phyloP scores from a whole-genome alignment of 495 filamentous ascomycete genomes.

The Aspergillus carlsbadensis region DNA sequence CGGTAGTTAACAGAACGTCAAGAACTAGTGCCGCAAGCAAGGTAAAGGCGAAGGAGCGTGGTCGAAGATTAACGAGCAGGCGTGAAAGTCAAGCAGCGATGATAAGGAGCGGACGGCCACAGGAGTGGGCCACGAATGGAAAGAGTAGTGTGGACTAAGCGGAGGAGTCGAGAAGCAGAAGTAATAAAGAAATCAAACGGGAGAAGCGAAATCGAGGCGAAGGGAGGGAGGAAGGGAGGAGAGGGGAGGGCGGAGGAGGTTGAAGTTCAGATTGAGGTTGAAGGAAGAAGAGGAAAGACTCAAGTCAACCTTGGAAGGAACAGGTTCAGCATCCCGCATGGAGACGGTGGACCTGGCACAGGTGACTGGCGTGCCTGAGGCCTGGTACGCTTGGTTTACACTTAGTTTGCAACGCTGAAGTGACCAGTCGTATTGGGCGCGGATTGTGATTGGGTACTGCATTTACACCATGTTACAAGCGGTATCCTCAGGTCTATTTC shows the following conservation, averaged over 20 bases:
- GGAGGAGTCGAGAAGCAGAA: slow-evolving; percentile 23
- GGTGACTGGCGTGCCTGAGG: slow-evolving; percentile 16
- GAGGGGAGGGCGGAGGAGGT: slow-evolving; percentile 14
- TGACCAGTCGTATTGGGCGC: neutral
- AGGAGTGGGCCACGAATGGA: slow-evolving; percentile 34
- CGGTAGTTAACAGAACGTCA: neutral
- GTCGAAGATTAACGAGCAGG: slow-evolving; percentile 3
- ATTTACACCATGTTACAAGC: slow-evolving; percentile 14
- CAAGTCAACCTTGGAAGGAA: neutral
- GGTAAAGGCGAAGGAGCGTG: slow-evolving; percentile 3
- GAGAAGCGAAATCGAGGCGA: slow-evolving; percentile 29
- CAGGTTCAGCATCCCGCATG: neutral
- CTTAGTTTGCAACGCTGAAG: neutral
- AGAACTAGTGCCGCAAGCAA: neutral
- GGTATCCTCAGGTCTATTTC: slow-evolving; percentile 19
- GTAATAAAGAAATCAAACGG: slow-evolving; percentile 14
- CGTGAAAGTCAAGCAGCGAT: slow-evolving; percentile 15
- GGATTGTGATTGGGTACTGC: slow-evolving; percentile 17
- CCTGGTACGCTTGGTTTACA: neutral
- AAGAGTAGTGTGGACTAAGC: slow-evolving; percentile 9
- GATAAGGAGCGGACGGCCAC: slow-evolving; percentile 51
- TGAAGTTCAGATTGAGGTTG: slow-evolving; percentile 21
- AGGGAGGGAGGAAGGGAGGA: slow-evolving; percentile 26
- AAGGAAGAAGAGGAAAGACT: slow-evolving; percentile 16
- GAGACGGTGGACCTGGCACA: slow-evolving; percentile 9